Percentiles rank a stretch among this genome's conserved stretches.
Evolutionary conservation across 305 asterid species (phyloP).

Genomic region (Fraxinus platypoda): DNA sequence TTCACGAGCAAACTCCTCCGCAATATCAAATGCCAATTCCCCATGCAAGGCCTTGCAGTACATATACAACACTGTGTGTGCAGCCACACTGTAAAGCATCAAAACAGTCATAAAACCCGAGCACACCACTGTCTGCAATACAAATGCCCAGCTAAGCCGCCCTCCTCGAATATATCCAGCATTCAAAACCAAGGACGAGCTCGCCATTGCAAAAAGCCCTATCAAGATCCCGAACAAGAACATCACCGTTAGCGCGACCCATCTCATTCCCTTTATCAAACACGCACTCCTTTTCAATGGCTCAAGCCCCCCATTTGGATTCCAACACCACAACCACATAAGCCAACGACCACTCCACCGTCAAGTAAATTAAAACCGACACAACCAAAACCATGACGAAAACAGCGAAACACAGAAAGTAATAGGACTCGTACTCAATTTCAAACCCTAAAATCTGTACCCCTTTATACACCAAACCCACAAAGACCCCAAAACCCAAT

Average conservation of each 20-base stretch:
- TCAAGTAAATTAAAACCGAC: constrained; percentile 36
- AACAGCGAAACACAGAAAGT: constrained; percentile 23
- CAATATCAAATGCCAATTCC: constrained; percentile 81
- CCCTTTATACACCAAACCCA: constrained; percentile 15
- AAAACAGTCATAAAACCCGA: constrained; percentile 45
- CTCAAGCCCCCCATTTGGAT: constrained; percentile 69
- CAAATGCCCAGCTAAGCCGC: constrained; percentile 38
- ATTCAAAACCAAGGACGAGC: constrained; percentile 30
- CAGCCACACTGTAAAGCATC: constrained; percentile 58
- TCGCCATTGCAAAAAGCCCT: constrained; percentile 32
- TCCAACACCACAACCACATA: constrained; percentile 64
- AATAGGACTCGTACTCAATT: constrained; percentile 25
- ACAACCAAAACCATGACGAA: constrained; percentile 16
- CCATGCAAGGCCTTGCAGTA: constrained; percentile 62
- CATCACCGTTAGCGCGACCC: constrained; percentile 39
- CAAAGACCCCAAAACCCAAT: constrained; percentile 15
- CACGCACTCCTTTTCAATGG: constrained; percentile 61
- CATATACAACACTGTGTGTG: constrained; percentile 48
- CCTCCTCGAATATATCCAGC: constrained; percentile 36
- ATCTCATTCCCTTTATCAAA: constrained; percentile 60
- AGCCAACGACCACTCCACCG: constrained; percentile 52
- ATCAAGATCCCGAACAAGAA: constrained; percentile 30
- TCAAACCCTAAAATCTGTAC: constrained; percentile 37
- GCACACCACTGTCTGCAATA: constrained; percentile 46
- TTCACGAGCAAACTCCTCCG: constrained; percentile 74